These are phyloP conservation scores for Plenodomus tracheiphilus DNA, from an alignment of 2,329 filamentous ascomycete species.

Conservation along the genomic window DNA sequence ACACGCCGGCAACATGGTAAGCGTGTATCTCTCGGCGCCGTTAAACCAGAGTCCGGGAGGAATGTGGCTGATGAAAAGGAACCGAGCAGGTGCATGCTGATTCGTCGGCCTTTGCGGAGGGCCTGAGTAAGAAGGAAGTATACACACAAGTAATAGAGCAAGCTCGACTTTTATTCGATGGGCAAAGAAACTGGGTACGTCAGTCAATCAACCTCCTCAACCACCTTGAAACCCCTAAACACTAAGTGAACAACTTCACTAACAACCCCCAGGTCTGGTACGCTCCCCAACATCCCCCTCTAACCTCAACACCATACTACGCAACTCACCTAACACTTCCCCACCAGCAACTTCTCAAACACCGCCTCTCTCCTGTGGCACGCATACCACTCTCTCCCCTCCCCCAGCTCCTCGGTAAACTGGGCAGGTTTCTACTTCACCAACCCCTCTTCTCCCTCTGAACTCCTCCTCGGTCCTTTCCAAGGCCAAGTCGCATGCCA, in stretches of 20 bases:
- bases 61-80: background rate
- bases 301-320: background rate
- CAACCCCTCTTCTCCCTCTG: constrained; percentile 45
- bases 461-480: constrained; percentile 77
- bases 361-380: constrained; percentile 77
- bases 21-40: too few species aligned
- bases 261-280: constrained; percentile 13
- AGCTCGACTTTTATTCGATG: constrained; percentile 69
- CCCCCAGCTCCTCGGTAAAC: constrained; percentile 70
- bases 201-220: background rate
- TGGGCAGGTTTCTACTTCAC: constrained; percentile 68
- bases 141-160: constrained; percentile 75
- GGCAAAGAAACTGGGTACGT: constrained; percentile 76
- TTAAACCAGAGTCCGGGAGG: too few species aligned
- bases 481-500: constrained; percentile 77
- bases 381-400: constrained; percentile 71
- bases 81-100: constrained; percentile 69
- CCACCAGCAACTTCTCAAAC: constrained; percentile 68
- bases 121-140: constrained; percentile 70
- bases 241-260: too few species aligned
- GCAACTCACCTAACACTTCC: background rate
- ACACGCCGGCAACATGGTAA: too few species aligned
- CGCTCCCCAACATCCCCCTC: background rate
- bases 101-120: constrained; percentile 70
- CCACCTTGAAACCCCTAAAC: too few species aligned